Conservation (phyloP, 805 yeast genomes). For the Starmerella potacharoeniae region DNA sequence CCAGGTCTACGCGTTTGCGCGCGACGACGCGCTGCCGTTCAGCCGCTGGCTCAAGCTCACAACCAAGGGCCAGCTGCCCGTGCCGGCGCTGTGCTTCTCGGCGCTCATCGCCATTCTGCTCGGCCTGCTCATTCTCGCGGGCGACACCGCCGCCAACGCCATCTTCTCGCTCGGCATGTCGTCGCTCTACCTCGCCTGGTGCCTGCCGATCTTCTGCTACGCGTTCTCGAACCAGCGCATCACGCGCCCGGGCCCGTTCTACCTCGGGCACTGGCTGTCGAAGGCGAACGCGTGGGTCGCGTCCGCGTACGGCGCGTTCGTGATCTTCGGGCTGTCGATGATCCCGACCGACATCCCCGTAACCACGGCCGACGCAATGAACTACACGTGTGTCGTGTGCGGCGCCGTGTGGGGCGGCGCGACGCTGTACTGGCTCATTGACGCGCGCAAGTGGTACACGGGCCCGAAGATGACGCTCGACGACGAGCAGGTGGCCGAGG, state of each 20-base stretch:
- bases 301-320: conserved; percentile 40
- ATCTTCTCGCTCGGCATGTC: conserved; percentile 53
- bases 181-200: conserved; percentile 55
- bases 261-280: conserved; percentile 42
- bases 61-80: conserved; percentile 48
- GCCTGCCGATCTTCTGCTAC: conserved; percentile 45
- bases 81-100: conserved; percentile 50
- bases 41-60: conserved; percentile 46
- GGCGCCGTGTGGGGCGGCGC: conserved; percentile 50
- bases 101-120: conserved; percentile 39
- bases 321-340: conserved; percentile 43
- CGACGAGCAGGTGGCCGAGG: conserved; percentile 10
- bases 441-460: conserved; percentile 43
- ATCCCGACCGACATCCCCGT: conserved; percentile 41
- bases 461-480: conserved; percentile 39
- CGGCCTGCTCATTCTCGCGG: conserved; percentile 50
- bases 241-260: conserved; percentile 57
- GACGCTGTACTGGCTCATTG: conserved; percentile 39
- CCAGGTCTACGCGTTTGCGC: conserved; percentile 64
- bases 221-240: conserved; percentile 37
- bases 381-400: conserved; percentile 56
- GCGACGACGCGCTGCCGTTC: conserved; percentile 66
- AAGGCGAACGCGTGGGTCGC: conserved; percentile 38
- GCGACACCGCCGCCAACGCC: conserved; percentile 53
- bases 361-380: conserved; percentile 39